These are phyloP conservation scores for Phytophthora aleatoria DNA, from an alignment of 352 stramenopile species.

Conservation along the genomic window DNA sequence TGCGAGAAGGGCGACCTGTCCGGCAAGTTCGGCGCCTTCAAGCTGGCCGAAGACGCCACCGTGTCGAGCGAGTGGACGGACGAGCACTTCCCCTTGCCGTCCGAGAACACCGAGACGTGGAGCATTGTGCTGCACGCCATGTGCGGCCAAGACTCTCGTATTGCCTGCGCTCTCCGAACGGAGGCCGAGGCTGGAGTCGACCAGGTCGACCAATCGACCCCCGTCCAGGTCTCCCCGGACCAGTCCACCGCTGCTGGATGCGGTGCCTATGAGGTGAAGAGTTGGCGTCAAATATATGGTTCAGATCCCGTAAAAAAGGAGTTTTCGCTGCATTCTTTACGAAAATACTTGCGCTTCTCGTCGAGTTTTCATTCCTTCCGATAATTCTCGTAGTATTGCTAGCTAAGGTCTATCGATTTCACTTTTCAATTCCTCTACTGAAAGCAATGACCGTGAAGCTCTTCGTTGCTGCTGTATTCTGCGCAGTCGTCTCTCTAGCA, in stretches of 20 bases:
- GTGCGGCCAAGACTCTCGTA: constrained; percentile 47
- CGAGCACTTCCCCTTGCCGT: constrained; percentile 43
- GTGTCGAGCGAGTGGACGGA: constrained; percentile 44
- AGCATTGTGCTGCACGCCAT: constrained; percentile 70
- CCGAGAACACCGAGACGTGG: constrained; percentile 50
- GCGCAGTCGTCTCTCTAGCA: background rate
- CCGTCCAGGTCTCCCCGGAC: constrained; percentile 6
- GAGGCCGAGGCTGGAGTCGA: constrained; percentile 4
- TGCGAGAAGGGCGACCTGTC: constrained; percentile 66
- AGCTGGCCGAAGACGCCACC: constrained; percentile 23
- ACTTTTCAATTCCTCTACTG: constrained; percentile 8
- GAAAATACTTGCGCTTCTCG: background rate
- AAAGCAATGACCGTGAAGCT: constrained; percentile 13
- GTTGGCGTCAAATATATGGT: background rate
- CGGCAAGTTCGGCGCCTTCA: constrained; percentile 56
- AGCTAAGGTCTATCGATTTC: background rate
- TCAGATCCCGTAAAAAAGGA: background rate
- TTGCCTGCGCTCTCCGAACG: constrained; percentile 44
- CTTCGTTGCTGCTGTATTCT: constrained; percentile 1
- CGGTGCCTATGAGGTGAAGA: constrained; percentile 2
- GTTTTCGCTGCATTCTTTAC: background rate
- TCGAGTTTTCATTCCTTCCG: background rate
- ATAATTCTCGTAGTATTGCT: background rate
- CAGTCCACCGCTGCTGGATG: constrained; percentile 21
- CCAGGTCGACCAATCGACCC: constrained; percentile 22